Percentiles rank a stretch among this genome's conserved stretches.
Evolutionary conservation across 768 basidiomycete species (phyloP).

Genomic region (Macrolepiota dolichaula): DNA sequence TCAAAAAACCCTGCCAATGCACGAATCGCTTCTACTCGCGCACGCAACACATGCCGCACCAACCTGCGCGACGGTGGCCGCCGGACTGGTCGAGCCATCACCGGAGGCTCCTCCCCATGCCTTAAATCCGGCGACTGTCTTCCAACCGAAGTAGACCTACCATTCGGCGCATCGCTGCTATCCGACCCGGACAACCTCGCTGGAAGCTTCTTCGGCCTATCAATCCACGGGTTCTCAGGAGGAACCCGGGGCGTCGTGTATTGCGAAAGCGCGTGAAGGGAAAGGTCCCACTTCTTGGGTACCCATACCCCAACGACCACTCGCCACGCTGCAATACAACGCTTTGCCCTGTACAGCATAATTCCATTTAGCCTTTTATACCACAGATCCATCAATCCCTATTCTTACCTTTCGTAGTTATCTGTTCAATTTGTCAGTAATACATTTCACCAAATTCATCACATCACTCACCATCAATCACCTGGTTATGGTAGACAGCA

Average conservation of each 20-base stretch:
- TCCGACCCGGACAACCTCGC: constrained; percentile 17
- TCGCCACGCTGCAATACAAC: constrained; percentile 90
- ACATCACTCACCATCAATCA: constrained; percentile 72
- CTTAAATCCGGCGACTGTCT: constrained; percentile 21
- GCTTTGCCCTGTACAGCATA: constrained; percentile 64
- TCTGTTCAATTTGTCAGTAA: constrained; percentile 33
- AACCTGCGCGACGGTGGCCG: constrained; percentile 77
- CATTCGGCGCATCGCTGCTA: constrained; percentile 13
- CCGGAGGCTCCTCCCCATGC: constrained; percentile 37
- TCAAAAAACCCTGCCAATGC: constrained; percentile 72
- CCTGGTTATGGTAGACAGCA: constrained; percentile 78
- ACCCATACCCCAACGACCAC: constrained; percentile 95
- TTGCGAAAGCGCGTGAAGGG: constrained; percentile 65
- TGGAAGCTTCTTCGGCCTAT: constrained; percentile 35
- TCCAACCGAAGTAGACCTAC: constrained; percentile 16
- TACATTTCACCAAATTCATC: constrained; percentile 3
- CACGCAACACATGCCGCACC: constrained; percentile 84
- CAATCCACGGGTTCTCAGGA: constrained; percentile 70
- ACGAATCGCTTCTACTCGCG: constrained; percentile 79
- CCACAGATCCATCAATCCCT: constrained; percentile 22
- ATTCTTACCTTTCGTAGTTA: constrained; percentile 72
- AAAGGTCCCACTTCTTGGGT: constrained; percentile 79
- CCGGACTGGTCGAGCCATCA: constrained; percentile 31
- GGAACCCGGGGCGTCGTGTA: constrained; percentile 69
- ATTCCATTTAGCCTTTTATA: background rate